These are phyloP conservation scores for Protoeuglena noctilucae DNA, from an alignment of 139 green algal genomes.

Conservation along the genomic window DNA sequence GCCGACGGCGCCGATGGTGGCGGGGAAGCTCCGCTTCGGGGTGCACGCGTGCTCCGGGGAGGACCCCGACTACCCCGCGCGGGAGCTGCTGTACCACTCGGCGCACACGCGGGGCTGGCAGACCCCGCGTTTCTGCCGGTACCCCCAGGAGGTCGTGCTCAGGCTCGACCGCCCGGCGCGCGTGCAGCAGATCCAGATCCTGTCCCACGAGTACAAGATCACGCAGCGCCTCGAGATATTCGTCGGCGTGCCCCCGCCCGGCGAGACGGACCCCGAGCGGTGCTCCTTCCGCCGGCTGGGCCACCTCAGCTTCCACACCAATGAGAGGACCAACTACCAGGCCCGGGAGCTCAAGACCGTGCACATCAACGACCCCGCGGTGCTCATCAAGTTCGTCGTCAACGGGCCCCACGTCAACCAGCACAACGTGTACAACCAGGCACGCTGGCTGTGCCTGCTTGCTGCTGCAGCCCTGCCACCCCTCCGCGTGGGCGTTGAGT, in stretches of 20 bases:
- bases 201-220: conserved; percentile 91
- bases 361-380: conserved; percentile 39
- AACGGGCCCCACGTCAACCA: conserved; percentile 73
- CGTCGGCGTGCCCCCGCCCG: conserved; percentile 24
- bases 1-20: background rate
- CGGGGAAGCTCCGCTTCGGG: conserved; percentile 4
- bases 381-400: conserved; percentile 46
- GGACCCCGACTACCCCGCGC: conserved; percentile 58
- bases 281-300: conserved; percentile 53
- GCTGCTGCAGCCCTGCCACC: background rate
- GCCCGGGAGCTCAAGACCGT: conserved; percentile 85
- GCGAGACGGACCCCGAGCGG: conserved; percentile 4
- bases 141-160: conserved; percentile 64
- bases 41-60: conserved; percentile 13
- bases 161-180: conserved; percentile 39
- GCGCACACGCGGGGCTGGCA: conserved; percentile 68
- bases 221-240: conserved; percentile 63
- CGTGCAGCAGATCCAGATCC: conserved; percentile 74
- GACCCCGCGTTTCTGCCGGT: conserved; percentile 56
- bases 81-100: conserved; percentile 58
- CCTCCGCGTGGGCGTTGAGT: background rate
- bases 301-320: conserved; percentile 73
- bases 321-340: conserved; percentile 62
- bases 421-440: conserved; percentile 80
- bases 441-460: conserved; percentile 2